Percentiles rank a stretch among this genome's conserved stretches.
phyloP scores from a whole-genome alignment of 495 filamentous ascomycete genomes.

The Podospora tetraspora region DNA sequence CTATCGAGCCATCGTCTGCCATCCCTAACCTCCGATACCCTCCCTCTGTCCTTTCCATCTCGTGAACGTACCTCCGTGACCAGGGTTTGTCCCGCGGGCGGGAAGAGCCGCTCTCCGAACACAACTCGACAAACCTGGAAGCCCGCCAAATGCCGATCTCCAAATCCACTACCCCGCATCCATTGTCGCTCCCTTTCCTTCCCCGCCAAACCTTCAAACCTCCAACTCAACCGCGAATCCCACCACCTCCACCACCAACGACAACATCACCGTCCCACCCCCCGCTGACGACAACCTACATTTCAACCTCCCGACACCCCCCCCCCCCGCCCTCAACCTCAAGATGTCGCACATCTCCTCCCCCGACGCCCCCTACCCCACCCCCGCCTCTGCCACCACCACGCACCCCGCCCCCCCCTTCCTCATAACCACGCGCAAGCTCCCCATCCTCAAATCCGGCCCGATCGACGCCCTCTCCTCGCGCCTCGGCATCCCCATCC shows the following conservation, averaged over 20 bases:
- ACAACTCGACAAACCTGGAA: background rate
- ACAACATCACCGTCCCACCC: conserved; percentile 22
- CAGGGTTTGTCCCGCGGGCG: background rate
- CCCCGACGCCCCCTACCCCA: conserved; percentile 37
- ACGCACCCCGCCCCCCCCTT: conserved; percentile 56
- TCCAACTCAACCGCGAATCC: background rate
- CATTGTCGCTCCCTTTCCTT: background rate
- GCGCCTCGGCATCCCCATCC: conserved; percentile 74
- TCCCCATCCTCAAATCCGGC: conserved; percentile 83
- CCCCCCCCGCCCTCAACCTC: background rate
- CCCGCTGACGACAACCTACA: conserved; percentile 35
- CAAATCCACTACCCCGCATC: background rate
- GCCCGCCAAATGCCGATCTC: background rate
- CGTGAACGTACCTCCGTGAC: too few species aligned
- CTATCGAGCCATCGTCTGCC: background rate
- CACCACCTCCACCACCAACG: background rate
- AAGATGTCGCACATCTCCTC: conserved; percentile 30
- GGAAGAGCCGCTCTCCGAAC: background rate
- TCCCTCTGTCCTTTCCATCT: background rate
- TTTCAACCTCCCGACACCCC: conserved; percentile 38
- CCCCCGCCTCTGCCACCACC: conserved; percentile 35
- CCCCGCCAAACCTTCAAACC: background rate
- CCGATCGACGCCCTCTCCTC: conserved; percentile 83
- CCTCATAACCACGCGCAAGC: conserved; percentile 70
- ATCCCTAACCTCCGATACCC: background rate